Evolutionary conservation across 2,329 filamentous ascomycete genomes (phyloP).

Genomic region (Trichophyton simii): DNA sequence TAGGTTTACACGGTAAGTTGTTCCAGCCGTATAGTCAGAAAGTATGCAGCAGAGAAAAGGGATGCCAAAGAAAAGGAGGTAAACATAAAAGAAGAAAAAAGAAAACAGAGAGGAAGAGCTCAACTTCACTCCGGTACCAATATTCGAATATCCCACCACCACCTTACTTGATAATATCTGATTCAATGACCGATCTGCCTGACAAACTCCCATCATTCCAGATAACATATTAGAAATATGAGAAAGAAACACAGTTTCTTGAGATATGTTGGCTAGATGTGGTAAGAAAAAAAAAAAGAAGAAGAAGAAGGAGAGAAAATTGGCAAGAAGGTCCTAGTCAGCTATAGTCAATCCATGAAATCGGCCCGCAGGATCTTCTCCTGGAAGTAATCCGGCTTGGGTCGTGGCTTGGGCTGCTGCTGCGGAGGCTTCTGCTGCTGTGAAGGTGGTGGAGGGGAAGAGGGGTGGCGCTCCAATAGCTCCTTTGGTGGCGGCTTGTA

Average conservation of each 20-base stretch:
- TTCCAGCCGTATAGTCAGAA: not conserved
- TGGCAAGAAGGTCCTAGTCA: not conserved
- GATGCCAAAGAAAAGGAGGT: not conserved
- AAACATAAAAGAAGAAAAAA: not conserved
- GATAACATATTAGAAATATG: not conserved
- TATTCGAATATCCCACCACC: not conserved
- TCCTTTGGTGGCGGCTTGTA: slow-evolving; percentile 19
- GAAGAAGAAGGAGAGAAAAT: not conserved
- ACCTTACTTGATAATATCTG: not conserved
- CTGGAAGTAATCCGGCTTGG: slow-evolving; percentile 85
- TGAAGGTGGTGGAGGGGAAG: not conserved
- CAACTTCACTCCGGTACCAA: not conserved
- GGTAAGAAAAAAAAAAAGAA: too few relatives aligned
- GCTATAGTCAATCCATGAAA: slow-evolving; percentile 65
- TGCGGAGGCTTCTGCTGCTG: slow-evolving; percentile 9
- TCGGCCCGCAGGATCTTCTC: slow-evolving; percentile 96
- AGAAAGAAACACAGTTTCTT: too few relatives aligned
- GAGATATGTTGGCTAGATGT: not conserved
- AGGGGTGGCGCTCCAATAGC: slow-evolving; percentile 8
- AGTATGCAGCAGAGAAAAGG: not conserved
- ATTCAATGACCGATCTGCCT: not conserved
- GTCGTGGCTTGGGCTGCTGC: slow-evolving; percentile 38
- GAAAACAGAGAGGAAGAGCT: not conserved
- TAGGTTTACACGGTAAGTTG: not conserved
- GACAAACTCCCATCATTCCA: not conserved